phyloP scores from a whole-genome alignment of 2,329 filamentous ascomycete genomes.

The Immersiporthe knoxdaviesiana region DNA sequence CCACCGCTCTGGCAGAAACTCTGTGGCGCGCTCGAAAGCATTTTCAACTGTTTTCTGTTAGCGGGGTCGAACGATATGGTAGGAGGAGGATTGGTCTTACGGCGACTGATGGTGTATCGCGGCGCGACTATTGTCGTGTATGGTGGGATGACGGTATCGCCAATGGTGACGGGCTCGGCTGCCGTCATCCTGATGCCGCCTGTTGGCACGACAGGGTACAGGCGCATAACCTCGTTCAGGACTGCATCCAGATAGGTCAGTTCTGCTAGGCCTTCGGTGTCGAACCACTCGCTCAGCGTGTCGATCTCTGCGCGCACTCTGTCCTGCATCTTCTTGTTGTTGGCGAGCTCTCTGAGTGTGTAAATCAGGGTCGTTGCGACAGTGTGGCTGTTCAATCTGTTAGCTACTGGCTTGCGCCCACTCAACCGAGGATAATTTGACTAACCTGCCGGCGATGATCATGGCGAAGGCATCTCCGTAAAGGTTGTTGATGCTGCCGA shows the following conservation, averaged over 20 bases:
- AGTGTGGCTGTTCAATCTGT: not conserved
- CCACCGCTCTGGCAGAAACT: not conserved
- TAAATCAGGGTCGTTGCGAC: not conserved
- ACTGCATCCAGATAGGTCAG: not conserved
- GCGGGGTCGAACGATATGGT: not conserved
- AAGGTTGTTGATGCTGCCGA: not conserved
- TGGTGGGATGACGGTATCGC: not conserved
- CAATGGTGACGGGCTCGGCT: not conserved
- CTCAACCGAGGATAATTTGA: not conserved
- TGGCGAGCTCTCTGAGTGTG: not conserved
- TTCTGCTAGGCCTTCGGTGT: not conserved
- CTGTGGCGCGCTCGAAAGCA: not conserved
- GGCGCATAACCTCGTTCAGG: constrained; percentile 4
- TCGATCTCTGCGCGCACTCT: not conserved
- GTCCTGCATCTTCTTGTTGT: not conserved
- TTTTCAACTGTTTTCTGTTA: constrained; percentile 1
- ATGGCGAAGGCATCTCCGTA: constrained; percentile 1
- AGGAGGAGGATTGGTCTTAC: not conserved
- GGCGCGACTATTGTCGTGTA: constrained; percentile 1
- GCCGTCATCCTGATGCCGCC: not conserved
- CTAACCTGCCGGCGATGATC: not conserved
- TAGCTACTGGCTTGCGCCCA: not conserved
- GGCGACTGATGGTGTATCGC: not conserved
- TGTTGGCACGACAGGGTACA: not conserved
- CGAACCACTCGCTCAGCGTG: not conserved